Conservation (phyloP, 768 basidiomycete species). For the Dendrothele bispora region DNA sequence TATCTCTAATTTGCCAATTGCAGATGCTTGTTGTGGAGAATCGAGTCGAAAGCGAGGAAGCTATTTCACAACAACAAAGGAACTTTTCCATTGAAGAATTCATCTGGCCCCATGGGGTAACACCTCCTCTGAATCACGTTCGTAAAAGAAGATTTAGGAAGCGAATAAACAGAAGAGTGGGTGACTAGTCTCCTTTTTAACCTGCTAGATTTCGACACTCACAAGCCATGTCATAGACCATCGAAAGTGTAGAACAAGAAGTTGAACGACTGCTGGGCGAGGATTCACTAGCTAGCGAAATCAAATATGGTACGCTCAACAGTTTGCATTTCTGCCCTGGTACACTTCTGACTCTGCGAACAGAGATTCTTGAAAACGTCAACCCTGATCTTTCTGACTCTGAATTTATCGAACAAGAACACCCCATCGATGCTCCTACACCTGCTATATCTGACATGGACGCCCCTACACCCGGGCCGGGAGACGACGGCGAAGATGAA, state of each 20-base stretch:
- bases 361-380: constrained; percentile 86
- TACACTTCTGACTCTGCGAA: constrained; percentile 1
- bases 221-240: constrained; percentile 55
- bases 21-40: constrained; percentile 94
- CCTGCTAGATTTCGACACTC: neutral
- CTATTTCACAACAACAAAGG: constrained; percentile 55
- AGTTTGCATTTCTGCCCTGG: neutral
- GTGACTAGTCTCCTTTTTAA: constrained; percentile 23
- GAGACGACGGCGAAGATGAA: constrained; percentile 57
- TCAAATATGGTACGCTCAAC: constrained; percentile 64
- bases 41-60: constrained; percentile 69
- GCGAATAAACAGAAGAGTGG: constrained; percentile 77
- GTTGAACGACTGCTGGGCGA: constrained; percentile 85
- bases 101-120: constrained; percentile 96
- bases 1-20: constrained; percentile 12
- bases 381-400: constrained; percentile 91
- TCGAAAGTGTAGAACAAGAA: constrained; percentile 92
- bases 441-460: constrained; percentile 71
- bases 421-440: constrained; percentile 67
- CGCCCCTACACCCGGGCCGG: constrained; percentile 57
- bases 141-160: constrained; percentile 93
- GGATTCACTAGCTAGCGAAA: constrained; percentile 72
- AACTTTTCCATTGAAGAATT: constrained; percentile 92
- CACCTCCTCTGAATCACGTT: constrained; percentile 87
- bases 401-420: constrained; percentile 75